Evolutionary conservation across 139 green algal species (phyloP).

Genomic region (Ulvella scutata): DNA sequence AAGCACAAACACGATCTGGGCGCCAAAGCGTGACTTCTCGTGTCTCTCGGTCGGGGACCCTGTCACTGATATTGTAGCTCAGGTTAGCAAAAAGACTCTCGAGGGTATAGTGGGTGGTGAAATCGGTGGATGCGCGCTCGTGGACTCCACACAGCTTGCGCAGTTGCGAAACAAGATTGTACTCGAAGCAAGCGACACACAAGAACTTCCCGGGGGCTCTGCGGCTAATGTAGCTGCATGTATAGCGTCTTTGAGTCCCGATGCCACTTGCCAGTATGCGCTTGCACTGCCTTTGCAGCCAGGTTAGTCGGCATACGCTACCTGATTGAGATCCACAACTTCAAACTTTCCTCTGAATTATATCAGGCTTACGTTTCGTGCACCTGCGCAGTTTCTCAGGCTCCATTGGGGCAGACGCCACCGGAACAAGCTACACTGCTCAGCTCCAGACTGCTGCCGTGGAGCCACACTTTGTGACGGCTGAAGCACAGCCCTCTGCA

Average conservation of each 20-base stretch:
- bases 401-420: slow-evolving; percentile 48
- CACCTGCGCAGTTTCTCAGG: slow-evolving; percentile 30
- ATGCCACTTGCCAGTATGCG: slow-evolving; percentile 14
- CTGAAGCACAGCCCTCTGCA: slow-evolving; percentile 21
- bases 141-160: slow-evolving; percentile 17
- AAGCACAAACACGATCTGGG: no score
- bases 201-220: slow-evolving; percentile 33
- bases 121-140: slow-evolving; percentile 26
- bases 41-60: slow-evolving; percentile 9
- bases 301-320: no score
- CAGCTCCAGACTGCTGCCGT: slow-evolving; percentile 35
- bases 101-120: slow-evolving; percentile 12
- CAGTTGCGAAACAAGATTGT: not conserved
- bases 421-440: slow-evolving; percentile 28
- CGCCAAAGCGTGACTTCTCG: no score
- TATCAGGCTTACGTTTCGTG: not conserved
- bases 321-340: not conserved
- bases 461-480: slow-evolving; percentile 20
- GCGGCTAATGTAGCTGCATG: slow-evolving; percentile 56
- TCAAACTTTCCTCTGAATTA: not conserved
- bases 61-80: slow-evolving; percentile 35
- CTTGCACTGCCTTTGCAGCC: slow-evolving; percentile 16
- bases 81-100: slow-evolving; percentile 22
- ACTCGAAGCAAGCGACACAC: not conserved
- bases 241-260: not conserved